Base-by-base conservation (phyloP, 495 filamentous ascomycete genomes). In the Penicillium daleae region DNA sequence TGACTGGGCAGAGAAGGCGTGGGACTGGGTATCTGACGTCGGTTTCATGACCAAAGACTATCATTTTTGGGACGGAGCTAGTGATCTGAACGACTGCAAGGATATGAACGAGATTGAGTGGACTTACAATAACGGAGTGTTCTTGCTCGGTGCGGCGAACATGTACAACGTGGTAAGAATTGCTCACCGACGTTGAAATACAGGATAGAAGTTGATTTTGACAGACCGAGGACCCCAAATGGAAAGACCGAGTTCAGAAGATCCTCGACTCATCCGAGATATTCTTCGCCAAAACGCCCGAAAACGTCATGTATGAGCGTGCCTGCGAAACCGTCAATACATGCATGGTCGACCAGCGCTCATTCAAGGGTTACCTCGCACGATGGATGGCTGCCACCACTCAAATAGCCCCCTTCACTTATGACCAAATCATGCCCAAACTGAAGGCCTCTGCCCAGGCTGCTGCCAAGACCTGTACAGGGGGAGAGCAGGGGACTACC, bases 341-440 rank as follows among this genome's bases (percentile, higher is more conserved):
- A 8, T 92, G 90, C 76, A 86, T 90, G 65, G 85, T 86, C 40
- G 91, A 95, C 68, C 90, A 93, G 79, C 83, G 83, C 44, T 90
- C 88, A 40, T 96, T 93, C 86, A 96, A 95, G 76, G 90, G 90
- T 35, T 96, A 93, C 76, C 79, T 94, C 17, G 79, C 90, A 24
- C 90, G 92, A 26, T 96, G 91, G 90, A 83, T 96, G 74, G 86
- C 86, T n/a, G 77, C 80, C 6, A 83, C 85, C 4, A 88, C 88
- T 8, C 85, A 91, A 65, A 70, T 93, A 52, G 91, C 88, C 0
- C 91, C 92, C 3, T 90, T 86, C 71, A 87, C 83, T 2, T 76
- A 75, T 31, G 78, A 80, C 40, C 74, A 69, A 46, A 83, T 97
- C 64, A 86, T 91, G 76, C 82, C 83, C 4, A 80, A 86, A n/a